phyloP scores from a whole-genome alignment of 1,284 basidiomycete genomes.

The Leccinum angustisporum region DNA sequence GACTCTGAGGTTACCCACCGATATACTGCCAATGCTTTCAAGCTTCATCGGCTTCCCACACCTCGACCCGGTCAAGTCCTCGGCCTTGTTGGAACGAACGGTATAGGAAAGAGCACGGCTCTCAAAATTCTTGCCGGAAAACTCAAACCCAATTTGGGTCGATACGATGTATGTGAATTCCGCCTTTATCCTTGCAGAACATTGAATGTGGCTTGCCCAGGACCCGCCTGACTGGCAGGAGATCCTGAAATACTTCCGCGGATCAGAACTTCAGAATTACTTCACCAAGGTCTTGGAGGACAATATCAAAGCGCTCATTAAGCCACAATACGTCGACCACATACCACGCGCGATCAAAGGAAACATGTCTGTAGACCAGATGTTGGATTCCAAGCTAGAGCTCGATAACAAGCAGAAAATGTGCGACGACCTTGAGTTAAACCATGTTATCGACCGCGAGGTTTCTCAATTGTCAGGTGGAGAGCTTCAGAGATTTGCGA shows the following conservation, averaged over 20 bases:
- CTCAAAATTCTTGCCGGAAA: conserved; percentile 95
- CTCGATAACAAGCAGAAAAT: conserved; percentile 82
- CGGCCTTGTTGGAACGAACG: conserved; percentile 95
- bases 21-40: conserved; percentile 97
- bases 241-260: conserved; percentile 95
- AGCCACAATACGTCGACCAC: conserved; percentile 98
- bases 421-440: conserved; percentile 83
- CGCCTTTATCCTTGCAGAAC: background rate
- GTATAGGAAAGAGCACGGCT: conserved; percentile 97
- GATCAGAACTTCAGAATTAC: conserved; percentile 96
- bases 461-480: conserved; percentile 88
- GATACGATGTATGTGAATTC: conserved; percentile 71
- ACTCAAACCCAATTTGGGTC: conserved; percentile 90
- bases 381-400: conserved; percentile 88
- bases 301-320: conserved; percentile 95
- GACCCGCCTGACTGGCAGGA: conserved; percentile 98
- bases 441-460: conserved; percentile 81
- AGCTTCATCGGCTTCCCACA: conserved; percentile 93
- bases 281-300: conserved; percentile 99
- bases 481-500: conserved; percentile 95
- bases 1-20: conserved; percentile 94
- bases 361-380: conserved; percentile 78
- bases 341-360: conserved; percentile 96
- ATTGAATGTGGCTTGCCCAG: conserved; percentile 37
- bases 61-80: conserved; percentile 95